A percentile compares a stretch with the other conserved stretches of the same genome.
Conservation (phyloP, 2,329 filamentous ascomycete genomes). For the Pseudovirgaria hyperparasitica region DNA sequence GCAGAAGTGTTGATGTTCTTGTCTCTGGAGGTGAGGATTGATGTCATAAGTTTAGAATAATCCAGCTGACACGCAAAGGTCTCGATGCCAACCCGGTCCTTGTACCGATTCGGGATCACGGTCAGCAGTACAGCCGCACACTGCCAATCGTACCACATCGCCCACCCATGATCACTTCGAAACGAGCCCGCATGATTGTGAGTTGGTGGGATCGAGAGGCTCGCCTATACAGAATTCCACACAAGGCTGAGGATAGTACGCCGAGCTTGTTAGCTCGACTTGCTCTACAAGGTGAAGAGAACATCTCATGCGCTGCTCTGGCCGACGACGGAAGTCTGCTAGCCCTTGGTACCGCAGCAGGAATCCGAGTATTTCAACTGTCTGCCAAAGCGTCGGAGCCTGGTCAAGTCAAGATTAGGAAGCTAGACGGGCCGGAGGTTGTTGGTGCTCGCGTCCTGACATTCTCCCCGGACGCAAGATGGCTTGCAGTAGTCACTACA, state of each 20-base stretch:
- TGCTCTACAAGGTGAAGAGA: conserved; percentile 52
- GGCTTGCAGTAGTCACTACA: conserved; percentile 46
- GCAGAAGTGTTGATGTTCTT: conserved; percentile 67
- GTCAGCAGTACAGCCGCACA: conserved; percentile 66
- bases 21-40: conserved; percentile 68
- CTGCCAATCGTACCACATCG: conserved; percentile 76
- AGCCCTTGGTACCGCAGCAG: conserved; percentile 59
- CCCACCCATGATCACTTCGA: conserved; percentile 59
- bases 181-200: conserved; percentile 61
- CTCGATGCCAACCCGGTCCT: conserved; percentile 77
- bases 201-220: conserved; percentile 90
- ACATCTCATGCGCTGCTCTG: conserved; percentile 64
- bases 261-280: conserved; percentile 28
- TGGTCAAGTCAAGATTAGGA: conserved; percentile 53
- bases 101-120: conserved; percentile 64
- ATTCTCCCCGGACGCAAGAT: conserved; percentile 57
- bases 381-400: conserved; percentile 37
- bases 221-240: conserved; percentile 60
- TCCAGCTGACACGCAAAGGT: conserved; percentile 39
- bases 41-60: conserved; percentile 3
- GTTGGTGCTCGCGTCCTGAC: conserved; percentile 59
- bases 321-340: conserved; percentile 61
- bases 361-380: conserved; percentile 67
- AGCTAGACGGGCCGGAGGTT: conserved; percentile 49
- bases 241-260: conserved; percentile 31